Evolutionary conservation across 345 rosid genomes (phyloP).

Genomic region (Laguncularia racemosa): DNA sequence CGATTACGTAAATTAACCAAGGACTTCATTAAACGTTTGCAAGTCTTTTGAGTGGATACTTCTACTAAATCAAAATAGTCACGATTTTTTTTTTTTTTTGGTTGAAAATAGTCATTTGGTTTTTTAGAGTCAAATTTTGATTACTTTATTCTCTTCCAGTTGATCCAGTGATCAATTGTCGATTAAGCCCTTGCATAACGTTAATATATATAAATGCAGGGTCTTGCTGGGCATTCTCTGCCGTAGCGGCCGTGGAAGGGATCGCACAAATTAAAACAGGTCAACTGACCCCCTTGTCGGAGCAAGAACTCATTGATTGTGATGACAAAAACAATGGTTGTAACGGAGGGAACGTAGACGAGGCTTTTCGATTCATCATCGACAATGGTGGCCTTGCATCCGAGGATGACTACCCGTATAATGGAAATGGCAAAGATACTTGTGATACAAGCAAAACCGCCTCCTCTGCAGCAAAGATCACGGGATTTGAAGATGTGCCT

Average conservation of each 20-base stretch:
- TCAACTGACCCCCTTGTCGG: slow-evolving; percentile 33
- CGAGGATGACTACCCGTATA: slow-evolving; percentile 24
- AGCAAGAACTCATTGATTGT: slow-evolving; percentile 50
- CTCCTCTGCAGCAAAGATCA: no score
- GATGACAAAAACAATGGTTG: slow-evolving; percentile 23
- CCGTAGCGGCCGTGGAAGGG: slow-evolving; percentile 46
- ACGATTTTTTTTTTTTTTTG: no score
- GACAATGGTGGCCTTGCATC: slow-evolving; percentile 22
- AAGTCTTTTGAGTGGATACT: no score
- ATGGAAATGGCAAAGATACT: not conserved
- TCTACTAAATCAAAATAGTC: no score
- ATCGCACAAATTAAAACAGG: slow-evolving; percentile 19
- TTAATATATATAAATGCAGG: slow-evolving; percentile 15
- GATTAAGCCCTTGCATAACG: no score
- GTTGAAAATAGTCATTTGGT: not conserved
- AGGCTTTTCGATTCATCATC: slow-evolving; percentile 23
- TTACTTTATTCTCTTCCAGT: not conserved
- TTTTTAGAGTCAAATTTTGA: not conserved
- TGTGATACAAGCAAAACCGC: not conserved
- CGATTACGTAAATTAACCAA: no score
- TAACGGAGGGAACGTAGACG: slow-evolving; percentile 19
- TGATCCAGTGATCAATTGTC: no score
- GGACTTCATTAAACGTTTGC: no score
- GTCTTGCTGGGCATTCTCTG: slow-evolving; percentile 47
- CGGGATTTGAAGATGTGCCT: no score